Evolutionary conservation across 352 stramenopile genomes (phyloP), one percentile per base, ranked within the genome.

Genomic region (Phytophthora constricta): DNA sequence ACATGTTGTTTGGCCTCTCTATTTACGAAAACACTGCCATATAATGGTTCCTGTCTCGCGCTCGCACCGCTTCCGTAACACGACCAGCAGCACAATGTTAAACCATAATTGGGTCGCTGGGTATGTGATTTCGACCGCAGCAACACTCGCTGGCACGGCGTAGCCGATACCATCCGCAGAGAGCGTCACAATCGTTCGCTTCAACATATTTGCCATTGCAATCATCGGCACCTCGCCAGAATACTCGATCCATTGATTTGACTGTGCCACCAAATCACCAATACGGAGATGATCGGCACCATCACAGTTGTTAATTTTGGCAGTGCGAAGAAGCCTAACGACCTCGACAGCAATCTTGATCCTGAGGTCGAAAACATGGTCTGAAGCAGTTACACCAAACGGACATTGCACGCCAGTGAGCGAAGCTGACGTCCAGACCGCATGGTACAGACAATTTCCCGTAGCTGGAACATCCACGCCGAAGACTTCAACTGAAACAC

Each of bases 371-470:
- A 43, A 55, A 8, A 43, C n/a, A 10, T 55, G 48, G 3, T n/a
- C n/a, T 28, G 26, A 42, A 4, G 48, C 48, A 17, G 48, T 17
- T 20, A 25, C 48, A 43, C 41, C n/a, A n/a, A n/a, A n/a, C n/a
- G n/a, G n/a, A 55, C 48, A 17, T 3, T 19, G 48, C 4, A 55
- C 28, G 8, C 48, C 26, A 16, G 26, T 16, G 5, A 55, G 27
- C 4, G 25, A 25, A 9, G 48, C 48, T 11, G 48, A 25, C 9
- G 48, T 42, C 48, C 48, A 55, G 5, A 55, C 48, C 0, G 28
- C 48, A 27, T 55, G 26, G 9, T 55, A 55, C 2, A 55, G 28
- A 55, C 48, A 55, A 43, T 55, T 55, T 2, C 48, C 48, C 4
- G 5, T 22, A 19, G 39, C 31, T 13, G 31, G 31, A 39, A 39